Conservation (phyloP, 768 basidiomycete species). For the Pulveroboletus sp. region DNA sequence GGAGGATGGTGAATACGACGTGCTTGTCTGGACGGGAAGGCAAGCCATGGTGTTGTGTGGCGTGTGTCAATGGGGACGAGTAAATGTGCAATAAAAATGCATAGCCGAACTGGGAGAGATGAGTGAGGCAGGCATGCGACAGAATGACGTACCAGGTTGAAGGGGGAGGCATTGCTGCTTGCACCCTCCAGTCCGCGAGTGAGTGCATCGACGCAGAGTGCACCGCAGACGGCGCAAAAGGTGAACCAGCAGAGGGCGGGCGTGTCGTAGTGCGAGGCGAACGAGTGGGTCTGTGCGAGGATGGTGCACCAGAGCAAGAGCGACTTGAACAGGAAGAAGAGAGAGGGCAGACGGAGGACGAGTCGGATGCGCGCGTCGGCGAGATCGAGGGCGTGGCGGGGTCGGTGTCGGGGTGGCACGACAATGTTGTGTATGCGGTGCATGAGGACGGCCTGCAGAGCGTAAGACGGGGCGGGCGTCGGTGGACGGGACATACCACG, state of each 20-base stretch:
- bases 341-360: slow-evolving; percentile 57
- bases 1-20: slow-evolving; percentile 65
- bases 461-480: not conserved
- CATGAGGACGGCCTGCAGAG: slow-evolving; percentile 56
- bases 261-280: slow-evolving; percentile 50
- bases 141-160: slow-evolving; percentile 61
- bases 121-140: not conserved
- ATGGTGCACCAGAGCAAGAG: slow-evolving; percentile 58
- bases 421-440: slow-evolving; percentile 80
- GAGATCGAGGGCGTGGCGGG: slow-evolving; percentile 47
- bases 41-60: slow-evolving; percentile 35
- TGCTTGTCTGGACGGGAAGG: slow-evolving; percentile 72
- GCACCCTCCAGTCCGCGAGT: slow-evolving; percentile 67
- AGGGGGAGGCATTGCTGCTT: slow-evolving; percentile 55
- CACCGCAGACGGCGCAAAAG: slow-evolving; percentile 63
- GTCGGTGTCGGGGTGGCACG: slow-evolving; percentile 52
- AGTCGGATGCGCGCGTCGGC: slow-evolving; percentile 58
- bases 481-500: slow-evolving; percentile 44
- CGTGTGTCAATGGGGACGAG: slow-evolving; percentile 61
- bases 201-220: slow-evolving; percentile 63
- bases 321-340: slow-evolving; percentile 57
- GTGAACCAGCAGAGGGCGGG: slow-evolving; percentile 70
- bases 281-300: slow-evolving; percentile 49
- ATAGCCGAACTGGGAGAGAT: slow-evolving; percentile 58
- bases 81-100: slow-evolving; percentile 76